Percentiles rank a stretch among this genome's conserved stretches.
Evolutionary conservation across 108 stramenopile genomes (phyloP).

Genomic region (Pseudonitzschia delicatissima): DNA sequence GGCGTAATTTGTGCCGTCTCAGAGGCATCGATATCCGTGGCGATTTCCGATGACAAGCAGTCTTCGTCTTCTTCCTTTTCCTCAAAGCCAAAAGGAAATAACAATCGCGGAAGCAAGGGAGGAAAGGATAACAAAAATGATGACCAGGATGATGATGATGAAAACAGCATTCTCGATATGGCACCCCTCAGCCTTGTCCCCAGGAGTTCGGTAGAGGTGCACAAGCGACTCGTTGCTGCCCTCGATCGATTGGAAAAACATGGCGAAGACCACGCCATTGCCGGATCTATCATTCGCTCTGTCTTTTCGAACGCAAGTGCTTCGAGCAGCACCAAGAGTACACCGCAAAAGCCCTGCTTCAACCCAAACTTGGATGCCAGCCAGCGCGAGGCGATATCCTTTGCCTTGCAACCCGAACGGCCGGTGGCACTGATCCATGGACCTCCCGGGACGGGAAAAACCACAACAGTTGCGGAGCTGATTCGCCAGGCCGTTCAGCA

Average conservation of each 20-base stretch:
- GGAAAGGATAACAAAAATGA: conserved; percentile 23
- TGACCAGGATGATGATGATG: conserved; percentile 35
- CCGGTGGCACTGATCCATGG: conserved; percentile 77
- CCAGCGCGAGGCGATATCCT: conserved; percentile 71
- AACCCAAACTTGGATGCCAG: conserved; percentile 62
- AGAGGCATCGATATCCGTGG: conserved; percentile 64
- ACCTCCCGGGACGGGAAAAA: conserved; percentile 84
- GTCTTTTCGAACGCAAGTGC: conserved; percentile 38
- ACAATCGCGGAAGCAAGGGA: neutral
- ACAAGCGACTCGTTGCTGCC: conserved; percentile 58
- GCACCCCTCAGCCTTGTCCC: conserved; percentile 70
- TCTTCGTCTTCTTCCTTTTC: neutral
- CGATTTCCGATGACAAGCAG: conserved; percentile 37
- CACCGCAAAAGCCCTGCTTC: conserved; percentile 15
- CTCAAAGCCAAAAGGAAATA: neutral
- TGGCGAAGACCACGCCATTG: conserved; percentile 62
- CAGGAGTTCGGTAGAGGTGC: conserved; percentile 69
- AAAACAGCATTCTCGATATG: conserved; percentile 30
- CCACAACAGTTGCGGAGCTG: conserved; percentile 85
- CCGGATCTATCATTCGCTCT: conserved; percentile 60
- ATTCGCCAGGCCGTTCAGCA: conserved; percentile 80
- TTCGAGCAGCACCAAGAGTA: neutral
- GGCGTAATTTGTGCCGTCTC: conserved; percentile 72
- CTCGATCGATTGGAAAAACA: conserved; percentile 62
- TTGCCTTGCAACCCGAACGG: conserved; percentile 56